Conservation (phyloP, 371 early-diverging fungal genomes). For the Coemansia sp. region DNA sequence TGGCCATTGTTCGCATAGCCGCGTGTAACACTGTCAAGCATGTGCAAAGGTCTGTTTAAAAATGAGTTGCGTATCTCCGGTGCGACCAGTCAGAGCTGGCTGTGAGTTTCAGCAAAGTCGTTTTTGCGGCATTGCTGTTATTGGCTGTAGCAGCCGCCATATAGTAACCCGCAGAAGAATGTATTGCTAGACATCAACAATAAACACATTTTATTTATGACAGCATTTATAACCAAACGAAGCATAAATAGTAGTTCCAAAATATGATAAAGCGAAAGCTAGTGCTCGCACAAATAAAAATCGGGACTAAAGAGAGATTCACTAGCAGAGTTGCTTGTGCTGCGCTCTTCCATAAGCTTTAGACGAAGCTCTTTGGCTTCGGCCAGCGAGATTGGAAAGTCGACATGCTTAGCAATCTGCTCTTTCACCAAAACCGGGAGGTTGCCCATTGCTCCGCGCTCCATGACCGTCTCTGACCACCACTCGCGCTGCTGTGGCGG, state of each 20-base stretch:
- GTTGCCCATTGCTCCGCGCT: not conserved
- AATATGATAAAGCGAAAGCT: not conserved
- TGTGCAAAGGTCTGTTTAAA: no score
- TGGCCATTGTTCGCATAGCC: no score
- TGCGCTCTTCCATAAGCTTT: constrained; percentile 28
- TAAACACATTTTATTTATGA: not conserved
- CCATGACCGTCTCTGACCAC: constrained; percentile 12
- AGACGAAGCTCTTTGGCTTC: constrained; percentile 21
- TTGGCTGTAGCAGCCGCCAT: no score
- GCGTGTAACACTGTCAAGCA: no score
- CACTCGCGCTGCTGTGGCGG: constrained; percentile 35
- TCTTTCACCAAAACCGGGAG: constrained; percentile 16
- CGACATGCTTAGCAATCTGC: constrained; percentile 6
- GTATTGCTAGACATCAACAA: no score
- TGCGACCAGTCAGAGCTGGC: no score
- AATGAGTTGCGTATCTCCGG: no score
- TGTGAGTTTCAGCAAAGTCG: no score
- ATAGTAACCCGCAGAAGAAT: no score
- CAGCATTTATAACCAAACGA: not conserved
- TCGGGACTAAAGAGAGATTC: constrained; percentile 3
- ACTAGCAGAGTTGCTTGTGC: not conserved
- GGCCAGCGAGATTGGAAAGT: constrained; percentile 18
- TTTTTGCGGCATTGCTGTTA: no score
- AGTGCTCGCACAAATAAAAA: constrained; percentile 33
- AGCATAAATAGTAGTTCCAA: no score